Base-by-base conservation (phyloP, 306 rosid genomes). In the Castanea sativa region DNA sequence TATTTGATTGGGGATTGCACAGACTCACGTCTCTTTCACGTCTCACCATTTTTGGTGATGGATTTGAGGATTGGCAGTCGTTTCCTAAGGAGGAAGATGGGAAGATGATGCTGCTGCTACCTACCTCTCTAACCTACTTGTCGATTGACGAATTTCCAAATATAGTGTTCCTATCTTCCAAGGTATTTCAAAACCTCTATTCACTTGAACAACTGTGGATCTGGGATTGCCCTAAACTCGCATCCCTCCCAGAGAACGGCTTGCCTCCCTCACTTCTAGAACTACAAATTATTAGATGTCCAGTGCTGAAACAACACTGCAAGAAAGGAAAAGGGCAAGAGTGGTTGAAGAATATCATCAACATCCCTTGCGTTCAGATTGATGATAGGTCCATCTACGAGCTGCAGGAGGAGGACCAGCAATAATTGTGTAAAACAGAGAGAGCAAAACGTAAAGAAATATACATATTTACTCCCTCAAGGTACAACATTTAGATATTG, bases 131-230 rank as follows among this genome's bases (percentile, higher is more conserved):
- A 25, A 55, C 19, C 19, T 0, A 15, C 0, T 41, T 79, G 16
- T 0, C 0, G 10, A 70, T 75, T 0, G 0, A 0, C 0, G 1
- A 0, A 27, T 78, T 79, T 29, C 75, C 59, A 21, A 75, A 83
- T 75, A 74, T 79, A 3, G 23, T 16, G 69, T 41, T 14, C 19
- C 51, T 71, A 15, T 71, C 77, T 13, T 52, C 71, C 67, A 23
- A 70, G 30, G 78, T 64, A 14, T 71, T 83, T 76, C 55, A 59
- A 7, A 74, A n/a, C 69, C 86, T 83, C 38, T 55, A 59, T 70
- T 71, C 75, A 45, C 86, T 79, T 63, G 19, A 69, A 55, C 6
- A 29, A 15, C 30, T 29, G 30, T 29, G 30, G 3, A 29, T 29
- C 3, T 29, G 30, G 3, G 3, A 29, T 29, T 29, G 30, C 2